A percentile compares a stretch with the other conserved stretches of the same genome.
Conservation (phyloP, 1,284 basidiomycete species). For the Hemileia vastatrix region DNA sequence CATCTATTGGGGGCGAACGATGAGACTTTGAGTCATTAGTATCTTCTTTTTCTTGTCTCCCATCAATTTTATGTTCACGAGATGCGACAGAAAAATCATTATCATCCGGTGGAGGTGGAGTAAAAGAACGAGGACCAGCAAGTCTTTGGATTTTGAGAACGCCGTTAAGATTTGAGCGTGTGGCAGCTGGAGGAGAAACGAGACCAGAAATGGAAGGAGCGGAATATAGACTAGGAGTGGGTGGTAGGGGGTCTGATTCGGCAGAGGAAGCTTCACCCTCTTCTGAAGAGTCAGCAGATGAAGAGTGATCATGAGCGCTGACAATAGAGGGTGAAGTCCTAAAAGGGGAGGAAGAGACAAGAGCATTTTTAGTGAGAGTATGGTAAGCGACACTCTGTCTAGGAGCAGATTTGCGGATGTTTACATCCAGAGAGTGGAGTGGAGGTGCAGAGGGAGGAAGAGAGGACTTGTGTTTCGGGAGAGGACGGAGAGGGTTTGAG, state of each 20-base stretch:
- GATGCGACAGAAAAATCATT: no score
- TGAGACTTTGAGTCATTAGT: neutral
- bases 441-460: conserved; percentile 13
- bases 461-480: no score
- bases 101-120: conserved; percentile 15
- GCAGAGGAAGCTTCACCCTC: neutral
- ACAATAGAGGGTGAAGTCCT: neutral
- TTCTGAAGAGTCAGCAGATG: neutral
- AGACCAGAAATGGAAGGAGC: neutral
- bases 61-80: no score
- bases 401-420: neutral
- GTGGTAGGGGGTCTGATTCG: conserved; percentile 2
- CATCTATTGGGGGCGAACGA: neutral
- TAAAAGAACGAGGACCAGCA: conserved; percentile 18
- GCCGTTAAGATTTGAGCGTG: neutral
- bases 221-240: conserved; percentile 1
- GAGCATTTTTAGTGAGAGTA: conserved; percentile 13
- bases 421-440: conserved; percentile 3
- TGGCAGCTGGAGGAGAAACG: neutral
- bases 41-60: no score
- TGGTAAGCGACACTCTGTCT: conserved; percentile 10
- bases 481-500: conserved; percentile 10
- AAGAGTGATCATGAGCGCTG: no score
- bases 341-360: conserved; percentile 20
- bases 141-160: conserved; percentile 20